Percentiles rank a stretch among this genome's conserved stretches.
Conservation (phyloP, 1,139 yeast genomes). For the Taiozyma sp. region DNA sequence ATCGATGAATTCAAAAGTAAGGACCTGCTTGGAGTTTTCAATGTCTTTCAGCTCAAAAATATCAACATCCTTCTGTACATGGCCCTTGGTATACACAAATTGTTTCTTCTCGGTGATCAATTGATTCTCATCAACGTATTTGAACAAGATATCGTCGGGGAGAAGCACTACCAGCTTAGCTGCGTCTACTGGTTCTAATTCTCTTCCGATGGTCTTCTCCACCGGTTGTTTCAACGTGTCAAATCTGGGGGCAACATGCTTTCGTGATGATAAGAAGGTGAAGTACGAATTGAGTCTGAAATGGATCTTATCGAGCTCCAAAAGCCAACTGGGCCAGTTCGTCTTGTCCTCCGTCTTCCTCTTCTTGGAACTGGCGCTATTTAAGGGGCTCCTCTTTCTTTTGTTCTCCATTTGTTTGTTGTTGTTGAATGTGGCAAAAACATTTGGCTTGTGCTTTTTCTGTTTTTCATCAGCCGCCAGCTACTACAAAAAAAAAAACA, state of each 20-base stretch:
- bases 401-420: not conserved
- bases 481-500: too few relatives aligned
- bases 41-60: conserved; percentile 41
- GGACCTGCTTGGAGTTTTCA: conserved; percentile 39
- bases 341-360: not conserved
- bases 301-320: conserved; percentile 38
- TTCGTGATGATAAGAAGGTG: conserved; percentile 51
- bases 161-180: conserved; percentile 60
- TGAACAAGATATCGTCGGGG: conserved; percentile 66
- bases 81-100: conserved; percentile 41
- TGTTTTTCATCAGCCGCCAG: too few relatives aligned
- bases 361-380: not conserved
- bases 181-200: conserved; percentile 43
- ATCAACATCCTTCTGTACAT: conserved; percentile 42
- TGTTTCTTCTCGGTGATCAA: conserved; percentile 45
- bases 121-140: conserved; percentile 73
- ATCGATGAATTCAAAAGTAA: conserved; percentile 77
- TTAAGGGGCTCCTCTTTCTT: not conserved
- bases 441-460: not conserved
- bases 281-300: conserved; percentile 48
- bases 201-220: conserved; percentile 37
- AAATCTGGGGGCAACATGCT: conserved; percentile 52
- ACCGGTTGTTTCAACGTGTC: conserved; percentile 44
- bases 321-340: conserved; percentile 26
- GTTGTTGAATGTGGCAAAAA: not conserved